These are phyloP conservation scores for Pestalotiopsis sp. DNA, from an alignment of 2,329 filamentous ascomycete species.

Conservation along the genomic window DNA sequence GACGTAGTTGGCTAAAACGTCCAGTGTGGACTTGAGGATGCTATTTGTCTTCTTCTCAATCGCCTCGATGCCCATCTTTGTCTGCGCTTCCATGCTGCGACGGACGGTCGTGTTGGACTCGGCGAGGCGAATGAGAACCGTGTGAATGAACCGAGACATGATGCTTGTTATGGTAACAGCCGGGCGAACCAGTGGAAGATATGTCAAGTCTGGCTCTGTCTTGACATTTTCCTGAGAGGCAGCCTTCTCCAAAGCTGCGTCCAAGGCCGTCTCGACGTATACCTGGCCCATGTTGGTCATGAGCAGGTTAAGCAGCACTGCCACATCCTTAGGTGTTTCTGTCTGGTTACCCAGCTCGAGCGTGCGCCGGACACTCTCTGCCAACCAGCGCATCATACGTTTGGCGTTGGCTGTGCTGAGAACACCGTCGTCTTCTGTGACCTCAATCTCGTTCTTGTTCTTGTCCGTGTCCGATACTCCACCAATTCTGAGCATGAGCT, in stretches of 20 bases:
- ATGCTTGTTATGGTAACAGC: conserved; percentile 89
- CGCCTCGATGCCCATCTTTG: conserved; percentile 70
- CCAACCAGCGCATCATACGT: conserved; percentile 96
- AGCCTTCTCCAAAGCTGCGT: conserved; percentile 74
- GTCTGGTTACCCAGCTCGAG: conserved; percentile 85
- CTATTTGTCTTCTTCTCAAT: conserved; percentile 82
- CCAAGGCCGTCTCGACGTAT: conserved; percentile 68
- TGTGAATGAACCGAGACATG: conserved; percentile 89
- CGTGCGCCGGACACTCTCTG: conserved; percentile 88
- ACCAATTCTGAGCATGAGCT: conserved; percentile 87
- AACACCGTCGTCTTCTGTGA: conserved; percentile 85
- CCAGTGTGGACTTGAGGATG: conserved; percentile 59
- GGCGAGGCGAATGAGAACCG: conserved; percentile 87
- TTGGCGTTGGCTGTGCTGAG: conserved; percentile 88
- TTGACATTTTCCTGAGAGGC: conserved; percentile 77
- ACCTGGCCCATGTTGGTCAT: conserved; percentile 88
- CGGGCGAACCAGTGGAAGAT: conserved; percentile 76
- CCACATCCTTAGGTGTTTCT: conserved; percentile 94
- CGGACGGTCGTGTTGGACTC: conserved; percentile 88
- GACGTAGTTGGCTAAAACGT: conserved; percentile 77
- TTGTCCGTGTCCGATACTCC: conserved; percentile 77
- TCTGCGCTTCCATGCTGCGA: conserved; percentile 85
- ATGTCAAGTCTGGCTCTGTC: conserved; percentile 83
- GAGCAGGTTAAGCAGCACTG: conserved; percentile 79
- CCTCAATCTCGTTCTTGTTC: conserved; percentile 84